phyloP scores from a whole-genome alignment of 306 rosid species.

The Dicorynia guianensis region DNA sequence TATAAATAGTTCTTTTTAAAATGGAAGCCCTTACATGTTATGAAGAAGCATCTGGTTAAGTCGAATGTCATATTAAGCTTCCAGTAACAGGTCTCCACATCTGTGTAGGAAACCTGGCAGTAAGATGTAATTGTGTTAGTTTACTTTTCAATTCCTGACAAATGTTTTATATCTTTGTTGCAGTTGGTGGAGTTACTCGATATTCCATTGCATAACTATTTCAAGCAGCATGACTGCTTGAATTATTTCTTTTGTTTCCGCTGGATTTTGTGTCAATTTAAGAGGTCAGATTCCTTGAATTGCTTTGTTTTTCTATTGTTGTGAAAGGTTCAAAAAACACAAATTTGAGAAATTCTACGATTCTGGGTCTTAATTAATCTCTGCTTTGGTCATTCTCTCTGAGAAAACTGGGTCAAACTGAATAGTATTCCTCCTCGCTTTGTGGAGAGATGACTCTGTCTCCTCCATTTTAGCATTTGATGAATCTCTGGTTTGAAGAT shows the following conservation, averaged over 20 bases:
- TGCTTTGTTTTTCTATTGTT: not conserved
- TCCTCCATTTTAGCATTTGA: not conserved
- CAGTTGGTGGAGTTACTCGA: slow-evolving; percentile 98
- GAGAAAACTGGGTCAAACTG: not conserved
- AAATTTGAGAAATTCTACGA: not conserved
- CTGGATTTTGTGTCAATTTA: slow-evolving; percentile 96
- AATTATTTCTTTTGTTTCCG: slow-evolving; percentile 99
- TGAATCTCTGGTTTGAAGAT: not conserved
- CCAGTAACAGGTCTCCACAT: slow-evolving; percentile 15
- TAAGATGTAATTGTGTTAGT: slow-evolving; percentile 20
- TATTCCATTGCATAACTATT: slow-evolving; percentile 84
- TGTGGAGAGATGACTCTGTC: slow-evolving; percentile 2
- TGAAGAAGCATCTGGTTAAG: not conserved
- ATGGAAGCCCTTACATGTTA: slow-evolving; percentile 1
- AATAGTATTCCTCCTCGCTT: not conserved
- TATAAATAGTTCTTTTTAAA: not conserved
- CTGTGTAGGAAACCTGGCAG: slow-evolving; percentile 20
- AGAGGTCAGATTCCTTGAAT: slow-evolving; percentile 70
- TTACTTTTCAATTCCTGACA: slow-evolving; percentile 36
- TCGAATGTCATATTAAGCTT: not conserved
- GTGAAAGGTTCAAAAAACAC: too few species aligned
- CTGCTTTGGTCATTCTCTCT: not conserved
- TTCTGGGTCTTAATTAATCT: not conserved
- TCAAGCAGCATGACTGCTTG: slow-evolving; percentile 88
- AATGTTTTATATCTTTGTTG: slow-evolving; percentile 44